Base-by-base conservation (phyloP, 2,329 filamentous ascomycete genomes). In the Alternaria sp. region DNA sequence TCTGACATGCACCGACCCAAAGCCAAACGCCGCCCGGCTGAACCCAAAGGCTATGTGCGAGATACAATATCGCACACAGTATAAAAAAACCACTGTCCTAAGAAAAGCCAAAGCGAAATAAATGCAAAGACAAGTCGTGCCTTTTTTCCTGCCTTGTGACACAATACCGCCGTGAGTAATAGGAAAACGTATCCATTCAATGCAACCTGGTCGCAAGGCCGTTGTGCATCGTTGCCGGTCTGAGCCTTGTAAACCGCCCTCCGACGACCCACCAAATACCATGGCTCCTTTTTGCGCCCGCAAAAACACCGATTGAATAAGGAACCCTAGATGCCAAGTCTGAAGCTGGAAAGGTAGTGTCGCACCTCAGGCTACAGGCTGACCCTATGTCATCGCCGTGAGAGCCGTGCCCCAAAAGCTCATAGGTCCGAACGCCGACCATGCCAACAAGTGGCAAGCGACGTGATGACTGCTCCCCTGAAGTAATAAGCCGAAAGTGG, bases 201-300 rank as follows among this genome's bases (percentile, higher is more conserved):
- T 70, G 67, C 61, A 63, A 58, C 52, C 54, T 49, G 53, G 31
- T 54, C 46, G 14, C 54, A 26, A 54, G 58, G 56, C 54, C 54
- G 56, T 64, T 58, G 56, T 55, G 42, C 57, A 44, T 58, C 65
- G 58, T 58, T 44, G 41, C 54, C 48, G 49, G 41, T 50, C 51
- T 39, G 51, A 64, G 49, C 54, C 41, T 52, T 51, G 23, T 45
- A 56, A 56, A 48, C 44, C 44, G 44, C 55, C 36, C 34, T 24
- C 46, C 51, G 41, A 24, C 56, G 39, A 48, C 36, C 52, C 52
- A 54, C 52, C 52, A 50, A 45, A 45, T 40, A 58, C 11, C 29
- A 41, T 54, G 51, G 57, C 56, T 54, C 52, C 63, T 45, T 58
- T 64, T 62, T 56, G 44, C 59, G 42, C 54, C 63, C 41, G 46